phyloP scores from a whole-genome alignment of 31 red algal species.

The Bonnemaisonia californica region DNA sequence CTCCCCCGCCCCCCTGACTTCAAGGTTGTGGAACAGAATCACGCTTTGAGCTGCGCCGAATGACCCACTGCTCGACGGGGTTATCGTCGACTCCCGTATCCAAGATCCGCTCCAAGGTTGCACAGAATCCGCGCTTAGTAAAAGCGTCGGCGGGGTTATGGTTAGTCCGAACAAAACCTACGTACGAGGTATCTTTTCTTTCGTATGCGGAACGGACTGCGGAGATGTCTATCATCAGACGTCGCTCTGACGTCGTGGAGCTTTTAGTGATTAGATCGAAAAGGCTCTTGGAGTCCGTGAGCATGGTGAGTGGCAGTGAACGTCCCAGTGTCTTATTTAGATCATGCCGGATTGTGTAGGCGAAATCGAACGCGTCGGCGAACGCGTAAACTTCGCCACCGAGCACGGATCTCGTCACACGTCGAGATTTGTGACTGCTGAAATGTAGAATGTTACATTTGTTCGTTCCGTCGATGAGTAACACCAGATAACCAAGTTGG shows the following conservation, averaged over 20 bases:
- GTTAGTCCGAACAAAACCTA: neutral
- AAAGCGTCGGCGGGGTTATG: constrained; percentile 2
- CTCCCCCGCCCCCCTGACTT: no score
- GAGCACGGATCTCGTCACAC: neutral
- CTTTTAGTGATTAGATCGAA: constrained; percentile 23
- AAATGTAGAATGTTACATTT: constrained; percentile 21
- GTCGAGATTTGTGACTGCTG: constrained; percentile 8
- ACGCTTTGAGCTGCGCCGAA: no score
- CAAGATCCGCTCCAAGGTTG: no score
- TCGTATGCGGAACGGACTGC: neutral
- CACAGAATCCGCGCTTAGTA: neutral
- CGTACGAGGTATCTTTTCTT: neutral
- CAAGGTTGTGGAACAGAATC: no score
- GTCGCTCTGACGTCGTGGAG: constrained; percentile 15
- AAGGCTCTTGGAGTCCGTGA: constrained; percentile 32
- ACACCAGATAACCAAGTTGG: constrained; percentile 45
- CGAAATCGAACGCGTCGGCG: constrained; percentile 29
- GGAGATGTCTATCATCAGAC: constrained; percentile 30
- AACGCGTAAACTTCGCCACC: constrained; percentile 20
- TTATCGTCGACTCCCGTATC: no score
- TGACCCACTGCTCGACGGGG: no score
- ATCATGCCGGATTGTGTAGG: constrained; percentile 14
- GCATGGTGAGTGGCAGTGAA: constrained; percentile 17
- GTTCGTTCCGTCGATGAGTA: constrained; percentile 6
- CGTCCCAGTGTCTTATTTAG: neutral